A percentile compares a stretch with the other conserved stretches of the same genome.
These are phyloP conservation scores for Rhynchospora tenuis DNA, from an alignment of 176 grass and related monocot species.

Conservation along the genomic window DNA sequence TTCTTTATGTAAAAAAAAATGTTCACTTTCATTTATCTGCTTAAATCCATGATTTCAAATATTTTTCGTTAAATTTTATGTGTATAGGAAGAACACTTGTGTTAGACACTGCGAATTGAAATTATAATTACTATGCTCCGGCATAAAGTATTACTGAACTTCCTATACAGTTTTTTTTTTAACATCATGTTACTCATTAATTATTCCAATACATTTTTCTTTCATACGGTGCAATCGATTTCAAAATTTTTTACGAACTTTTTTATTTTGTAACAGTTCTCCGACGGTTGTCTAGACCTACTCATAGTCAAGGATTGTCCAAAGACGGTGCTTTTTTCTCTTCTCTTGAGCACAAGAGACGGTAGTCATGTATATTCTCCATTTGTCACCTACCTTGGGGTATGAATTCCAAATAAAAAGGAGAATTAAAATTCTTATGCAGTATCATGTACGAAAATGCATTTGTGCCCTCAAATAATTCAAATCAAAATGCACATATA, in stretches of 20 bases:
- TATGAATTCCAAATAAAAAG: slow-evolving; percentile 11
- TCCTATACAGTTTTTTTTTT: background rate
- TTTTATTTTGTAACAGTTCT: slow-evolving; percentile 53
- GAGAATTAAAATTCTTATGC: background rate
- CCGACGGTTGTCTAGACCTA: slow-evolving; percentile 78
- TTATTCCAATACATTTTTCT: background rate
- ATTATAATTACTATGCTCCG: background rate
- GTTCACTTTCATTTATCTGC: background rate
- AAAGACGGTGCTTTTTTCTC: slow-evolving; percentile 44
- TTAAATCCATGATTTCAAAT: background rate
- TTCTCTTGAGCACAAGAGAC: slow-evolving; percentile 56
- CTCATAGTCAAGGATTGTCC: slow-evolving; percentile 58
- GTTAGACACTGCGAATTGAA: background rate
- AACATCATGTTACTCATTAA: background rate
- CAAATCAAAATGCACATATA: background rate
- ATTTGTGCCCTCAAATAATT: slow-evolving; percentile 40
- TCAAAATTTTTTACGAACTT: background rate
- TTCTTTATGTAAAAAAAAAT: background rate
- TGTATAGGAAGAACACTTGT: background rate
- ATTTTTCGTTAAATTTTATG: background rate
- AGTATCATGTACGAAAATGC: no score
- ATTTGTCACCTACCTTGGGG: slow-evolving; percentile 65
- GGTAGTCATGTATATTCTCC: slow-evolving; percentile 75
- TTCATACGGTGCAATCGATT: background rate
- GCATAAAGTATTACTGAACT: background rate